Percentiles rank a stretch among this genome's conserved stretches.
These are phyloP conservation scores for Phytophthora vignae DNA, from an alignment of 352 stramenopile genomes.

Conservation along the genomic window DNA sequence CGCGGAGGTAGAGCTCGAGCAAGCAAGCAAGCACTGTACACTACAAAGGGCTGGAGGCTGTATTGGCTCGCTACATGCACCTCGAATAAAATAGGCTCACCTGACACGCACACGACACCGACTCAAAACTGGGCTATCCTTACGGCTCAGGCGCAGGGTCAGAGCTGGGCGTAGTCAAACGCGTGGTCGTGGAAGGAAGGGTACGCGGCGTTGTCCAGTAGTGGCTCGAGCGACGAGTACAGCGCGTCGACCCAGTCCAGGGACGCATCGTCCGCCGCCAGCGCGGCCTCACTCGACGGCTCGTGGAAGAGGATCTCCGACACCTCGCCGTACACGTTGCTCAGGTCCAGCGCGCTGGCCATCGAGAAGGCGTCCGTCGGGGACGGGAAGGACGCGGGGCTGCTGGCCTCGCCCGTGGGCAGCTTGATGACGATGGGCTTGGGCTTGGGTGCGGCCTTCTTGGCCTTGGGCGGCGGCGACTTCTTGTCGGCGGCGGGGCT, in stretches of 20 bases:
- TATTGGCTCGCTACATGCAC: not conserved
- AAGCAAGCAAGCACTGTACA: not conserved
- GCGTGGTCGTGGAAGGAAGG: constrained; percentile 40
- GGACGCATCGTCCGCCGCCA: constrained; percentile 11
- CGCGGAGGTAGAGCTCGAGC: not conserved
- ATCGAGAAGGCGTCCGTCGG: constrained; percentile 47
- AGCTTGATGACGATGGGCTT: constrained; percentile 53
- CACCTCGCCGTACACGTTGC: constrained; percentile 38
- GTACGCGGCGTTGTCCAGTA: constrained; percentile 23
- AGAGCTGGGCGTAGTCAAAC: constrained; percentile 41
- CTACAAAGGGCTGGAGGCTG: not conserved
- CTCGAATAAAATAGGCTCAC: constrained; percentile 32
- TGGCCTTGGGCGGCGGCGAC: constrained; percentile 2
- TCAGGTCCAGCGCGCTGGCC: constrained; percentile 28
- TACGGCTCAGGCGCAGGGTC: constrained; percentile 1
- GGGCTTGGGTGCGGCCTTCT: constrained; percentile 9
- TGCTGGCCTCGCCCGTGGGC: constrained; percentile 18
- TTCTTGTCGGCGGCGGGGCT: not conserved
- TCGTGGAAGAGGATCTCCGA: constrained; percentile 36
- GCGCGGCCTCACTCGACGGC: not conserved
- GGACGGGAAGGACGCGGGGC: constrained; percentile 40
- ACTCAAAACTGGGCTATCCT: constrained; percentile 27
- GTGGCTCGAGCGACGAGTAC: constrained; percentile 54
- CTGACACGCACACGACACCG: not conserved
- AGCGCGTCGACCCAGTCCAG: constrained; percentile 65